Evolutionary conservation across 345 rosid species (phyloP), one percentile per base, ranked within the genome.

Genomic region (Brassica rapa): DNA sequence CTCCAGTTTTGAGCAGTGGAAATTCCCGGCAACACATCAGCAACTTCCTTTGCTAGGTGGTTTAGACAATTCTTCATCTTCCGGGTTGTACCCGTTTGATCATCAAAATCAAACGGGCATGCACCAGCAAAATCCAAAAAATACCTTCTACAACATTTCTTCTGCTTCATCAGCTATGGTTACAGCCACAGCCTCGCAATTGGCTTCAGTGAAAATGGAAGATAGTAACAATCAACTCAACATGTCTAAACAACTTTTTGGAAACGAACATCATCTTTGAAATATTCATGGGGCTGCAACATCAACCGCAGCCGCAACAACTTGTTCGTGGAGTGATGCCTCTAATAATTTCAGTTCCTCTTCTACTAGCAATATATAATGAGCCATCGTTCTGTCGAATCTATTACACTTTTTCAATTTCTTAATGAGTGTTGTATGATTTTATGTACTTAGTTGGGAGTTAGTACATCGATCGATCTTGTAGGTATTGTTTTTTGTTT

Each of bases 201-300:
- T 80, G 33, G 76, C 80, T 81, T 76, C 81, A 1, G 81, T 81
- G 77, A 81, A 81, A 68, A 77, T 77, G 81, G 84, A 81, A 77
- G 81, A 81, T 41, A 77, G 77, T 81, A 81, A 81, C 77, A 81
- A 39, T 55, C 79, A 80, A 23, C 65, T 62, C 29, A 80, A 76
- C 67, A 55, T 81, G 60, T 75, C 83, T 11, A 75, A 80, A 76
- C 80, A 75, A 37, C 63, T 75, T 46, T 70, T 81, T 33, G 77
- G 80, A 66, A 76, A 71, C 15, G 80, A 72, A 5, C 81, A 81
- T 66, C 84, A 81, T 21, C 62, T 76, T 46, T 81, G 84, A 78
- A 81, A 62, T 77, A n/a, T 76, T 53, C 79, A 80, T 72, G 82
- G 70, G 8, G 33, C 70, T 35, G 51, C 61, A 24, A 43, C 74